Conservation (phyloP, 1,139 yeast species). For the Chernovozyma aurita region DNA sequence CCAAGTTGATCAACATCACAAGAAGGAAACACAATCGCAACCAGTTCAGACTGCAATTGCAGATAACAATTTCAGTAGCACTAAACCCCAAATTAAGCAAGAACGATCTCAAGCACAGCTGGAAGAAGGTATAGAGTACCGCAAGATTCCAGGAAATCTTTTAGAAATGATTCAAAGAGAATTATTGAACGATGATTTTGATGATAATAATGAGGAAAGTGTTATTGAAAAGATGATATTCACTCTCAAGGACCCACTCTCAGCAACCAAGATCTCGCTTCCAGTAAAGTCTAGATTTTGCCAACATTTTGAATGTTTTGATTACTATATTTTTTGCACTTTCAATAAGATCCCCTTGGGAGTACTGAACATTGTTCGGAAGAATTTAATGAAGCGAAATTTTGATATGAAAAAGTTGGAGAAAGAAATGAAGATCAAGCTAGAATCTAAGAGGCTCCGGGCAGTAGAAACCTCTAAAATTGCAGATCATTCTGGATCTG, state of each 20-base stretch:
- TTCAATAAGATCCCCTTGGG: constrained; percentile 34
- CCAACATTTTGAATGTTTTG: constrained; percentile 45
- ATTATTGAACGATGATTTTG: constrained; percentile 15
- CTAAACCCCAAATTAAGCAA: no score
- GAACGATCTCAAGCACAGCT: not conserved
- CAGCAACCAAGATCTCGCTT: constrained; percentile 33
- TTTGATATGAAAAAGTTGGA: constrained; percentile 20
- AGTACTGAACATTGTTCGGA: constrained; percentile 22
- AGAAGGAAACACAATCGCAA: not conserved
- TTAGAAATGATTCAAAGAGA: constrained; percentile 19
- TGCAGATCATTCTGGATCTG: constrained; percentile 9
- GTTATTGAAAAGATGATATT: constrained; percentile 27
- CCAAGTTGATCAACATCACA: not conserved
- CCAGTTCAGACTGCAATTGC: not conserved
- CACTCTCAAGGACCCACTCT: constrained; percentile 28
- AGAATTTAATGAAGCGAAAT: constrained; percentile 24
- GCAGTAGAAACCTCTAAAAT: not conserved
- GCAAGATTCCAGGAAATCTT: constrained; percentile 25
- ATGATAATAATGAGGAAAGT: constrained; percentile 16
- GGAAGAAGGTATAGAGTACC: constrained; percentile 11
- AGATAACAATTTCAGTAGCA: not conserved
- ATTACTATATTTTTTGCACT: constrained; percentile 39
- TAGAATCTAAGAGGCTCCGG: constrained; percentile 4
- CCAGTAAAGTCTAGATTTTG: constrained; percentile 39
- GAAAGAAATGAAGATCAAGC: constrained; percentile 8